Evolutionary conservation across 1,284 basidiomycete genomes (phyloP).

Genomic region (Gymnopus androsaceus): DNA sequence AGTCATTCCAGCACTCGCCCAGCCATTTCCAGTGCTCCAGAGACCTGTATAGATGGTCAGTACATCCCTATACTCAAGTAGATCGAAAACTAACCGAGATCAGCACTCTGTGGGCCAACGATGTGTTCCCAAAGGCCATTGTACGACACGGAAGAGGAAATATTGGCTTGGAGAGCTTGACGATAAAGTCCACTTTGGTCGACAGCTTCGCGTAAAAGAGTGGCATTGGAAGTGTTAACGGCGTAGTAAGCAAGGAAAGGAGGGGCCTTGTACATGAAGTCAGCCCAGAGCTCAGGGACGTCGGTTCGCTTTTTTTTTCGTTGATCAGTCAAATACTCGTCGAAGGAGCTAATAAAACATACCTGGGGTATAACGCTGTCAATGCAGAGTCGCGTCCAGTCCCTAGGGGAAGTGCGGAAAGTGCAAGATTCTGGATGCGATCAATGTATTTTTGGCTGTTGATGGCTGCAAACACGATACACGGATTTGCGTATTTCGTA

Average conservation of each 20-base stretch:
- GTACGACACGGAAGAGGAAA: constrained; percentile 16
- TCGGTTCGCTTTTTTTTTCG: constrained; percentile 44
- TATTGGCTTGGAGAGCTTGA: constrained; percentile 42
- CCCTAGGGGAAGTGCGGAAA: constrained; percentile 13
- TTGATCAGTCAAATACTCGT: no score
- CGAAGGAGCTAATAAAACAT: no score
- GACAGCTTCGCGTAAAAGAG: constrained; percentile 45
- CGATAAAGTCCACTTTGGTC: constrained; percentile 50
- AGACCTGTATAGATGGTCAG: no score
- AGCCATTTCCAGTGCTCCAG: constrained; percentile 54
- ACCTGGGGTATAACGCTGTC: constrained; percentile 17
- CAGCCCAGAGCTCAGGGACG: constrained; percentile 51
- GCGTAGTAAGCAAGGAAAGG: constrained; percentile 63
- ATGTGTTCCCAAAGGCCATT: constrained; percentile 50
- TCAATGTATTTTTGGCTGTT: constrained; percentile 31
- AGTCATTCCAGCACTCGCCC: constrained; percentile 43
- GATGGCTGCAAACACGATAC: constrained; percentile 34
- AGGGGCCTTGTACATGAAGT: constrained; percentile 63
- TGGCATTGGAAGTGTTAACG: constrained; percentile 41
- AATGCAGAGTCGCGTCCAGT: constrained; percentile 20
- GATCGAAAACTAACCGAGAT: no score
- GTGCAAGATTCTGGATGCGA: constrained; percentile 26
- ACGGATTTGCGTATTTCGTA: constrained; percentile 35
- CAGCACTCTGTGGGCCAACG: constrained; percentile 41
- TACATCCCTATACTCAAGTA: no score